Conservation (phyloP, 257 asterid genomes). For the Rehmannia glutinosa region DNA sequence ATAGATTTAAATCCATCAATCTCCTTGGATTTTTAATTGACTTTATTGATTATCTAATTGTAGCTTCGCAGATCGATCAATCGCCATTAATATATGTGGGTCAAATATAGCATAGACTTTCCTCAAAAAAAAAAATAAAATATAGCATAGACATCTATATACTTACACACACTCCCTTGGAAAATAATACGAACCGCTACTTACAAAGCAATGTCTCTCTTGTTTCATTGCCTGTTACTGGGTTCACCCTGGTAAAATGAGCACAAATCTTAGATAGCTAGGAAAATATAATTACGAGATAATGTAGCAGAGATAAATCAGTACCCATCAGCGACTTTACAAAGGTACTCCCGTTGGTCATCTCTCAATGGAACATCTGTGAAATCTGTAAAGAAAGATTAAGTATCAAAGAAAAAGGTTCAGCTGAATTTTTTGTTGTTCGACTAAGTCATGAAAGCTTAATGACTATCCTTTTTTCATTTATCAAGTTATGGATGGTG, state of each 20-base stretch:
- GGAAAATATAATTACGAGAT: not conserved
- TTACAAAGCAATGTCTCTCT: slow-evolving; percentile 81
- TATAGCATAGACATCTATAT: too few relatives aligned
- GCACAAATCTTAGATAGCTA: not conserved
- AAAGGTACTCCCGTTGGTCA: slow-evolving; percentile 85
- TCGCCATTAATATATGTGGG: too few relatives aligned
- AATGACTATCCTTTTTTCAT: not conserved
- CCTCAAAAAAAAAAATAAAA: too few relatives aligned
- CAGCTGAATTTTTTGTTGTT: too few relatives aligned
- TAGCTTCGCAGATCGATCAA: too few relatives aligned
- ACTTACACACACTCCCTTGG: too few relatives aligned
- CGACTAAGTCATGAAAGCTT: not conserved
- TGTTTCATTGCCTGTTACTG: slow-evolving; percentile 87
- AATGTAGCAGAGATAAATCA: not conserved
- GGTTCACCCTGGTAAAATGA: slow-evolving; percentile 52
- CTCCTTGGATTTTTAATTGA: too few relatives aligned
- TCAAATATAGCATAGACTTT: too few relatives aligned
- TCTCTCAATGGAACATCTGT: slow-evolving; percentile 97
- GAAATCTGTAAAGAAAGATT: slow-evolving; percentile 47
- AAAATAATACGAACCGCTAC: too few relatives aligned
- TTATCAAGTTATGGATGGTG: not conserved
- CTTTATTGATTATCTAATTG: too few relatives aligned
- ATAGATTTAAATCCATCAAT: too few relatives aligned
- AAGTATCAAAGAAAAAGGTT: not conserved
- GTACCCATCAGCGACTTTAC: slow-evolving; percentile 90